phyloP scores from a whole-genome alignment of 352 stramenopile genomes.

The Pythium aristosporum region DNA sequence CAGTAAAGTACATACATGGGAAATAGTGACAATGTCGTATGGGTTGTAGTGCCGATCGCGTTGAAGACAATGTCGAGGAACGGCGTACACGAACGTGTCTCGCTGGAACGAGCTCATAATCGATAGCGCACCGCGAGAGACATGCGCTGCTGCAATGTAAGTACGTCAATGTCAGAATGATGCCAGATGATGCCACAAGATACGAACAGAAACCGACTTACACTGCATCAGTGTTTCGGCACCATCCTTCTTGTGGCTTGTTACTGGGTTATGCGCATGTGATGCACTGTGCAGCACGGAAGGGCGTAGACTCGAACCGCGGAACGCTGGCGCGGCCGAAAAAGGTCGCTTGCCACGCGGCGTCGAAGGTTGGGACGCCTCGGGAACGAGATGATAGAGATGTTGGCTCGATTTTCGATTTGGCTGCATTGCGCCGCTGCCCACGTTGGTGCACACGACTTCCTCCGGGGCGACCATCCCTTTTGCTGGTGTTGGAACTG shows the following conservation, averaged over 20 bases:
- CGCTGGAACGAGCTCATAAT: constrained; percentile 25
- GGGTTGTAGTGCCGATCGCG: constrained; percentile 49
- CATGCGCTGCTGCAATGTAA: constrained; percentile 5
- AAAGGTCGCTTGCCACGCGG: constrained; percentile 15
- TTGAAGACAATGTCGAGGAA: constrained; percentile 59
- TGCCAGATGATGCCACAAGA: not conserved
- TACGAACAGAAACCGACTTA: not conserved
- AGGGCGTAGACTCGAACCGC: not conserved
- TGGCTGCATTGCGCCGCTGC: too few species aligned
- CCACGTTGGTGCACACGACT: not conserved
- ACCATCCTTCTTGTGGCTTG: not conserved
- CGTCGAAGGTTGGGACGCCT: not conserved
- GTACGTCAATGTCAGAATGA: not conserved
- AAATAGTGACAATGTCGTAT: constrained; percentile 62
- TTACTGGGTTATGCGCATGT: not conserved
- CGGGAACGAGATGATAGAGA: not conserved
- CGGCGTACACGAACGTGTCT: constrained; percentile 68
- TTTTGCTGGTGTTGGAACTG: not conserved
- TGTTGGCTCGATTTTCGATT: constrained; percentile 7
- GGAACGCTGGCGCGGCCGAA: constrained; percentile 12
- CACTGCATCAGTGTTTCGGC: not conserved
- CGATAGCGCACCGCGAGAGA: not conserved
- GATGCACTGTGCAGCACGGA: not conserved
- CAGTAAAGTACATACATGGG: constrained; percentile 37
- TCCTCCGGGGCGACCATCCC: not conserved